Evolutionary conservation across 2,329 filamentous ascomycete genomes (phyloP).

Genomic region (Fusarium keratoplasticum): DNA sequence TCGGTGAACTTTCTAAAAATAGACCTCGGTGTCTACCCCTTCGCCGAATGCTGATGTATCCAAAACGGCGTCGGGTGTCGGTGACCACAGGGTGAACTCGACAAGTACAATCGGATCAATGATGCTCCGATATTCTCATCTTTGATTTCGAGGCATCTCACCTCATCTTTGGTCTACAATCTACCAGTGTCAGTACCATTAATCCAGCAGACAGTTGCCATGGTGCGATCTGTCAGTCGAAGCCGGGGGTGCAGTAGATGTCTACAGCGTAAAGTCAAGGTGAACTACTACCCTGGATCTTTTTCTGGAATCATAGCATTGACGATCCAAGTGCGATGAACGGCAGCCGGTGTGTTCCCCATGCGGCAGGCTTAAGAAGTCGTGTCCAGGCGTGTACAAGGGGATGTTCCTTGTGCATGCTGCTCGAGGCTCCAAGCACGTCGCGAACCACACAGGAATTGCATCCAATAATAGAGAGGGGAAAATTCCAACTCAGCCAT

Average conservation of each 20-base stretch:
- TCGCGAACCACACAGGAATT: neutral
- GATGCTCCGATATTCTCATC: neutral
- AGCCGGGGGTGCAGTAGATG: neutral
- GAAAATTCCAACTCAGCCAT: fast-evolving
- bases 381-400: neutral
- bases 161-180: neutral
- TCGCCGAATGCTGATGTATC: neutral
- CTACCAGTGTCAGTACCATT: neutral
- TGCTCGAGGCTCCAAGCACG: neutral
- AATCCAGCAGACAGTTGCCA: neutral
- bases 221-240: neutral
- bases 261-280: neutral
- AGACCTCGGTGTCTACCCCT: neutral
- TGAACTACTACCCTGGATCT: neutral
- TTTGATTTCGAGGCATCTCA: neutral
- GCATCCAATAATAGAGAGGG: fast-evolving
- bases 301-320: neutral
- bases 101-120: neutral
- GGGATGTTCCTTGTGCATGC: neutral
- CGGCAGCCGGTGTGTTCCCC: neutral
- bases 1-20: neutral
- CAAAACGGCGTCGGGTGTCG: neutral
- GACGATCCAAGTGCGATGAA: neutral
- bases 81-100: neutral
- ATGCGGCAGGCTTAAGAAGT: neutral